Percentiles rank a stretch among this genome's conserved stretches.
These are phyloP conservation scores for Sphaerulina musiva DNA, from an alignment of 2,329 filamentous ascomycete species.

Conservation along the genomic window DNA sequence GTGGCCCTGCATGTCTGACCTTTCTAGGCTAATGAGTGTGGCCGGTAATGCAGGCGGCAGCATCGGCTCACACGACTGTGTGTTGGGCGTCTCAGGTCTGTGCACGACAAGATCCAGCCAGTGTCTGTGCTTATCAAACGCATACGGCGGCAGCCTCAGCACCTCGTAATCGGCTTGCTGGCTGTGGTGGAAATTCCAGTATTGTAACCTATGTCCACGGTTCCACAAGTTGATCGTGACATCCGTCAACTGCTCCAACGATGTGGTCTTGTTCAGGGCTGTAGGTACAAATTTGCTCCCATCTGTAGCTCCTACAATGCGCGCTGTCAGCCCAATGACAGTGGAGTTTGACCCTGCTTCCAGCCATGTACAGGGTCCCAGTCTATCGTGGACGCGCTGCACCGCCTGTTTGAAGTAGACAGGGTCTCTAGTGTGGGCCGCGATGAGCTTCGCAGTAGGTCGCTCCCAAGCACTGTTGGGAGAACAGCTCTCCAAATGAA, in stretches of 20 bases:
- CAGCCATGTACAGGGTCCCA: slow-evolving; percentile 5
- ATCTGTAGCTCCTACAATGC: neutral
- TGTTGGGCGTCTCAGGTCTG: neutral
- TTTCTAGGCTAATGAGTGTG: neutral
- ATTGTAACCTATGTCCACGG: neutral
- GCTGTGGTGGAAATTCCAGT: slow-evolving; percentile 3
- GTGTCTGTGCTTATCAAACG: slow-evolving; percentile 7
- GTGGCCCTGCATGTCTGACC: slow-evolving; percentile 3
- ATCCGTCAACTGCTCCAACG: neutral
- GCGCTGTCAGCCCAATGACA: slow-evolving; percentile 9
- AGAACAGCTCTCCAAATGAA: slow-evolving; percentile 7
- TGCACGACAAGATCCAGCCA: slow-evolving; percentile 7
- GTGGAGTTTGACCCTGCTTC: slow-evolving; percentile 16
- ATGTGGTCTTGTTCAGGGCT: neutral
- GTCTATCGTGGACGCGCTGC: slow-evolving; percentile 2
- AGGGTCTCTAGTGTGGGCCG: slow-evolving; percentile 8
- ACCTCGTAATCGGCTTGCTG: neutral
- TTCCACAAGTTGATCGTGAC: slow-evolving; percentile 2
- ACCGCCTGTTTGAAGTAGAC: slow-evolving; percentile 12
- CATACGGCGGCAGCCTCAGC: slow-evolving; percentile 7
- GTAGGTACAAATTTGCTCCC: slow-evolving; percentile 1
- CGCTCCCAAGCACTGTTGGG: neutral
- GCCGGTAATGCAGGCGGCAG: neutral
- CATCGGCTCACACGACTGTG: neutral
- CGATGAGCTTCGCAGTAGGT: neutral